Evolutionary conservation across 345 rosid species (phyloP), one percentile per base, ranked within the genome.

Genomic region (Gossypium thurberi): DNA sequence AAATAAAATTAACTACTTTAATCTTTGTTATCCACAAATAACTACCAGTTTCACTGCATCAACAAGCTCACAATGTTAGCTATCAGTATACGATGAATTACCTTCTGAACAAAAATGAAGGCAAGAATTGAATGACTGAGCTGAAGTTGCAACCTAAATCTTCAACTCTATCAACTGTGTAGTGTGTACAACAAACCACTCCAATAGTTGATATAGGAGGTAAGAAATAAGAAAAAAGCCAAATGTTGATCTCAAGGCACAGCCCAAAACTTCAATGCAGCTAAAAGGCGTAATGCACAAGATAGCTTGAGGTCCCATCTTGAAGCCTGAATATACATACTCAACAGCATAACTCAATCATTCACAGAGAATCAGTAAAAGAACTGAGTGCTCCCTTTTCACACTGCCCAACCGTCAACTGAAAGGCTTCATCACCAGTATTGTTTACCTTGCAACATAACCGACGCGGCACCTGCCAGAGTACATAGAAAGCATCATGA

Each of bases 391-490:
- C 77, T 77, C 84, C 85, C 76, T 82, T 88, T 50, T 70, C 84
- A 78, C 97, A 89, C 75, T 91, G 88, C 80, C 85, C 87, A 74
- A 94, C 97, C 64, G 84, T 78, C 63, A 94, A 78, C 74, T 79
- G 81, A 69, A 91, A 89, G 65, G 78, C 75, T 70, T 83, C 87
- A 21, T 83, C 76, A 68, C 69, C 72, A 21, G 81, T 77, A 71
- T 78, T 78, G 76, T 87, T 82, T 76, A 89, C 73, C 81, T 82
- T 88, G 85, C 96, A 94, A 80, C 96, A 94, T 55, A 89, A 73
- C 51, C 93, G 87, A 73, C 98, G 86, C 0, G 97, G 98, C 43
- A 79, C 91, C 97, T 94, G 83, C 71, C 14, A 76, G 74, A 55
- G 55, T 65, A 68, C 6, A 63, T 70, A 44, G 5, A 47, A 68